These are phyloP conservation scores for Termitomyces sp. DNA, from an alignment of 768 basidiomycete genomes.

Conservation along the genomic window DNA sequence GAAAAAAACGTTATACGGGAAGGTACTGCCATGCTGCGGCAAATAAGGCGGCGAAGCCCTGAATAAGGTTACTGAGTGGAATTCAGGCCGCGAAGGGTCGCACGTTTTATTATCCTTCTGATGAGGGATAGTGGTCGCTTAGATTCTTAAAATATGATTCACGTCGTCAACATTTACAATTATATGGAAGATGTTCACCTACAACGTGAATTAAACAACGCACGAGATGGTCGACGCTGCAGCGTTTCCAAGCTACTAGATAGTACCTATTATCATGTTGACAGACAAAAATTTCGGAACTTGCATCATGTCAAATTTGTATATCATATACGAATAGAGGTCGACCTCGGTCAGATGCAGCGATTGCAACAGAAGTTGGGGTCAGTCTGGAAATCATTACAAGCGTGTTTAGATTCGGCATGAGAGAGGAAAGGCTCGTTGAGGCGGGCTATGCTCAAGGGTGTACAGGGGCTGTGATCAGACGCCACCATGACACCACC, in stretches of 20 bases:
- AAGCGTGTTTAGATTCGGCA: neutral
- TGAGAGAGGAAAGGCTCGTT: neutral
- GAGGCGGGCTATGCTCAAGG: neutral
- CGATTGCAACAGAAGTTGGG: neutral
- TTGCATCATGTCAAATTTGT: neutral
- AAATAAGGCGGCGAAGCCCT: neutral
- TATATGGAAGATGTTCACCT: neutral
- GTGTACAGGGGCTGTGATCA: neutral
- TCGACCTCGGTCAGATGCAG: neutral
- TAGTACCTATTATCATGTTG: neutral
- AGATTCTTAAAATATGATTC: neutral
- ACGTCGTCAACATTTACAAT: constrained; percentile 1
- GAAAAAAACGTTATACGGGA: neutral
- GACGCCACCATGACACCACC: constrained; percentile 2
- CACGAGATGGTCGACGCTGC: neutral
- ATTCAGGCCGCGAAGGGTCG: neutral
- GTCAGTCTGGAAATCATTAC: neutral
- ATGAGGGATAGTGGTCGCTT: neutral
- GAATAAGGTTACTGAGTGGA: neutral
- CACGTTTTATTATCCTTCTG: neutral
- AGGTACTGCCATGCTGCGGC: neutral
- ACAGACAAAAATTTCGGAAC: neutral
- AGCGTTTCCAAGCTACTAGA: constrained; percentile 1
- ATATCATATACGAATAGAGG: neutral
- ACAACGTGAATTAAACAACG: neutral